Base-by-base conservation (phyloP, 768 basidiomycete genomes). In the Melanogaster broomeanus region DNA sequence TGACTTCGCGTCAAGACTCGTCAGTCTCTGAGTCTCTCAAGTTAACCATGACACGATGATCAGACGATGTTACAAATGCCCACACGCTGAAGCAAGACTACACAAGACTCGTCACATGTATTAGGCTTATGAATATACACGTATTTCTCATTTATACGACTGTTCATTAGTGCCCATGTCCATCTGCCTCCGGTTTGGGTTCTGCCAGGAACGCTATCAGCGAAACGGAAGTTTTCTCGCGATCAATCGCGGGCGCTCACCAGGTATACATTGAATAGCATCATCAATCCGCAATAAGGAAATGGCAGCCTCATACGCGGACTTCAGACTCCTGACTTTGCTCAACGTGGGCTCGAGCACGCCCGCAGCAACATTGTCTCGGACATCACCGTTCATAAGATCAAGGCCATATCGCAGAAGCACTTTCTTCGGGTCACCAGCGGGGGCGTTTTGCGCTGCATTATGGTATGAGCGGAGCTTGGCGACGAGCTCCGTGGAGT, bases 401-500 rank as follows among this genome's bases (percentile, higher is more conserved):
- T 99, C 97, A 52, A 99, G 81, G 1, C 97, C 97, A 70, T 97
- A 98, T 53, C 91, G 89, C 70, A 95, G 72, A 34, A 98, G 77
- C 6, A 74, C 83, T 70, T 97, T 92, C 74, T 94, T 96, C 15
- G 93, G 90, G 71, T 98, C 97, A 35, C 90, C 90, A 0, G 76
- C 79, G 2, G 92, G 87, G 3, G 93, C 96, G 59, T 88, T 94
- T 73, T 97, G 96, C 3, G 95, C 95, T 40, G 93, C 89, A 60
- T 94, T 94, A 76, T 99, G 97, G 74, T 95, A 98, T 10, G 95
- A 88, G 45, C 97, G 88, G 43, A 99, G 77, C 72, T 98, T 98
- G 19, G 97, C 95, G 34, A 99, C 93, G 18, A 99, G 83, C 49
- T 98, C 93, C 1, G 96, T 98, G 33, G 95, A 93, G 67, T 99